Evolutionary conservation across 148 eudicot species (phyloP), one percentile per base, ranked within the genome.

Genomic region (Amaranthus hypochondriacus): DNA sequence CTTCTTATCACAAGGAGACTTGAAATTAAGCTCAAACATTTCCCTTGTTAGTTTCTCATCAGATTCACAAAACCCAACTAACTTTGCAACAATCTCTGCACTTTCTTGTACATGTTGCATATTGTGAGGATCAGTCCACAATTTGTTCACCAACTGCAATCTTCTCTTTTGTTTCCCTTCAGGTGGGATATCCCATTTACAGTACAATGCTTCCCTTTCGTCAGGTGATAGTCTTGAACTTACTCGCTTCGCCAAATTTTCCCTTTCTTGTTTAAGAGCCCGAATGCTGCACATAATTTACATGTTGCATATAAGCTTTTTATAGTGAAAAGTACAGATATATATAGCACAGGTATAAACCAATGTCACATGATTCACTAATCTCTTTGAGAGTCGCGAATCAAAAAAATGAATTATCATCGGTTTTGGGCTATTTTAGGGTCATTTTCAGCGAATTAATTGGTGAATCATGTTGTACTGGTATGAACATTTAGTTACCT

Each of bases 261-360:
- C 99, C 68, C 97, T 90, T 78, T 95, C 99, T 81, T 95, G 96
- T 79, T 84, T 92, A 18, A 92, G 88, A 8, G 99, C 96, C 87
- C 77, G 86, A 69, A 95, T 85, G 77, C 99, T 93, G 87, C 77
- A 86, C 66, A 50, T 58, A 56, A 11, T 70, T 64, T 2, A 67
- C 47, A 43, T 28, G 39, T 28, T 28, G 39, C 39, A 28, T 28
- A 28, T 28, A 28, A 28, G 39, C 39, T 28, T 28, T 28, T 28
- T 28, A 28, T 28, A 28, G 39, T 28, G 39, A 28, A 28, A 28
- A 28, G 39, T 28, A 28, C 39, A 28, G 39, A 28, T 28, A 2
- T 28, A 28, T 28, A 28, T 28, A 28, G 39, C 39, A 28, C 39
- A 28, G 39, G 39, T 28, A 28, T 28, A 28, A 28, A 28, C 39